A percentile compares a stretch with the other conserved stretches of the same genome.
phyloP scores from a whole-genome alignment of 2,329 filamentous ascomycete genomes.

The Pseudocercospora vitis region DNA sequence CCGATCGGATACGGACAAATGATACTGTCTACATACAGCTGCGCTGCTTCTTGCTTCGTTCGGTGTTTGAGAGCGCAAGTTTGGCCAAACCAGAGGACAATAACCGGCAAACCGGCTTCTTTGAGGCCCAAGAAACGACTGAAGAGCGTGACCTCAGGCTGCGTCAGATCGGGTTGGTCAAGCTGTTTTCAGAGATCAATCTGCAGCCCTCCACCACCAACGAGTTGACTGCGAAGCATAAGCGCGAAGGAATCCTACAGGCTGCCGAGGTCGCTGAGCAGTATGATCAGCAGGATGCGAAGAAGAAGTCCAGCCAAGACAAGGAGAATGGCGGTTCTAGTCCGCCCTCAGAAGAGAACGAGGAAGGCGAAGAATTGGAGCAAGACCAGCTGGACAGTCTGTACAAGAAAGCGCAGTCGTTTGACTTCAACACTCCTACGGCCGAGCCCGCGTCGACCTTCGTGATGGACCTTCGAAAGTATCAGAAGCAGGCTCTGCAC shows the following conservation, averaged over 20 bases:
- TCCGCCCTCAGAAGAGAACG: slow-evolving; percentile 61
- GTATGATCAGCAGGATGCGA: slow-evolving; percentile 59
- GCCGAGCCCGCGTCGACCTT: slow-evolving; percentile 82
- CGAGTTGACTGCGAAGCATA: slow-evolving; percentile 71
- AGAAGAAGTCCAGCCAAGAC: slow-evolving; percentile 40
- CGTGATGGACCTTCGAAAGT: slow-evolving; percentile 78
- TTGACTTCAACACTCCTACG: slow-evolving; percentile 89
- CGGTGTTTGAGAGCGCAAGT: slow-evolving; percentile 67
- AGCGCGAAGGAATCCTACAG: slow-evolving; percentile 77
- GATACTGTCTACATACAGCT: slow-evolving; percentile 94
- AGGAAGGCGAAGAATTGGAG: slow-evolving; percentile 88
- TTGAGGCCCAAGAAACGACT: slow-evolving; percentile 78
- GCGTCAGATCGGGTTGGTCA: slow-evolving; percentile 83
- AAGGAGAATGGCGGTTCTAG: slow-evolving; percentile 51
- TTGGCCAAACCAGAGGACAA: slow-evolving; percentile 64
- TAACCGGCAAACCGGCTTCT: slow-evolving; percentile 72
- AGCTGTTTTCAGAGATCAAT: slow-evolving; percentile 84
- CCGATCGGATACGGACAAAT: slow-evolving; percentile 80
- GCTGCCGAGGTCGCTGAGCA: slow-evolving; percentile 88
- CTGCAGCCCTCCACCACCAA: slow-evolving; percentile 74
- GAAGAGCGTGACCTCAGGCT: slow-evolving; percentile 83
- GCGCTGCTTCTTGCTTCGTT: slow-evolving; percentile 70
- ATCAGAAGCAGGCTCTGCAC: slow-evolving; percentile 90
- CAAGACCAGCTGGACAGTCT: slow-evolving; percentile 92
- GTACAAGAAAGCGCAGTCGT: slow-evolving; percentile 94